A percentile compares a stretch with the other conserved stretches of the same genome.
These are phyloP conservation scores for Cladosporium halotolerans DNA, from an alignment of 2,329 filamentous ascomycete species.

Conservation along the genomic window DNA sequence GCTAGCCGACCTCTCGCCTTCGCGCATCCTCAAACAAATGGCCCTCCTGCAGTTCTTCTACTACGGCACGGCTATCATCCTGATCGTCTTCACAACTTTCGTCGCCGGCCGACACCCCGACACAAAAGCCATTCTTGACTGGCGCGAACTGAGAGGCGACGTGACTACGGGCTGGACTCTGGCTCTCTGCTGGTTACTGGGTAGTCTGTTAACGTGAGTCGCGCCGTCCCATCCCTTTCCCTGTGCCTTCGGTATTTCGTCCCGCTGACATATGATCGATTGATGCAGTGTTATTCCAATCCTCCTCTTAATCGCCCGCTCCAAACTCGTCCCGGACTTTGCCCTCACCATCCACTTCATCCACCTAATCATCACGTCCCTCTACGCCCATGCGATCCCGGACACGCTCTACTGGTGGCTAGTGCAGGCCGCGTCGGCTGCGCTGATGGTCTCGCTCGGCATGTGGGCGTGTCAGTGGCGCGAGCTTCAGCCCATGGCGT, in stretches of 20 bases:
- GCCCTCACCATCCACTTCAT: conserved; percentile 81
- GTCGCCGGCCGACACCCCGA: conserved; percentile 57
- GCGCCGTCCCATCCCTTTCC: not conserved
- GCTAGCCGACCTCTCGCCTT: conserved; percentile 59
- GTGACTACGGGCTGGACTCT: conserved; percentile 65
- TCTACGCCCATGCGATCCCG: conserved; percentile 74
- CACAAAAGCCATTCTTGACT: conserved; percentile 55
- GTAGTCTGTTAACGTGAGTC: conserved; percentile 57
- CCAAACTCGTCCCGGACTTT: conserved; percentile 93
- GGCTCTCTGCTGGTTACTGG: conserved; percentile 61
- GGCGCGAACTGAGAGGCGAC: conserved; percentile 59
- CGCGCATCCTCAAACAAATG: conserved; percentile 63
- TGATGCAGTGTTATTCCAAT: conserved; percentile 68
- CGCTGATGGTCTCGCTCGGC: conserved; percentile 63
- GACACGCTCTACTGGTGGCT: conserved; percentile 82
- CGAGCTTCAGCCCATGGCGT: conserved; percentile 81
- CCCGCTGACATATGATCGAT: not conserved
- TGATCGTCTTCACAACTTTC: conserved; percentile 63
- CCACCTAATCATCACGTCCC: conserved; percentile 67
- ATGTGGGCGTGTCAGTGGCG: conserved; percentile 90
- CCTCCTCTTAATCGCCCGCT: conserved; percentile 75
- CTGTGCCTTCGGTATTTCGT: not conserved
- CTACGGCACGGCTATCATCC: conserved; percentile 54
- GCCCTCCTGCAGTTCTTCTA: conserved; percentile 58
- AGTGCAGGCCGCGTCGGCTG: conserved; percentile 54